Conservation (phyloP, 345 rosid genomes). For the Eucalyptus cloeziana region DNA sequence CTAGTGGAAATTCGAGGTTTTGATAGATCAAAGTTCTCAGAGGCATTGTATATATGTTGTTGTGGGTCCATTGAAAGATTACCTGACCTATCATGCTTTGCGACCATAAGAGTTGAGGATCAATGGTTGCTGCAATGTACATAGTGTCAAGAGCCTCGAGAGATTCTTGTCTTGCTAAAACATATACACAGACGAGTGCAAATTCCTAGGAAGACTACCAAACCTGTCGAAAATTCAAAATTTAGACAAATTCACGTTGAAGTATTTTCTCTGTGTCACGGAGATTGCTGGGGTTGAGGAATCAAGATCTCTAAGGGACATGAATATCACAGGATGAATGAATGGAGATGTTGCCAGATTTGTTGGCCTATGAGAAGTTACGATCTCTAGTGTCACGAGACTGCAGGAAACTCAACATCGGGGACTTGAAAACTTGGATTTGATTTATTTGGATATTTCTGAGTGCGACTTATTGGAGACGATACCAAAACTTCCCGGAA, state of each 20-base stretch:
- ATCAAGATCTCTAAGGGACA: neutral
- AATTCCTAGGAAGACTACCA: neutral
- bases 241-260: neutral
- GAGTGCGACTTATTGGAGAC: neutral
- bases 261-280: neutral
- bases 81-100: too few species aligned
- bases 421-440: neutral
- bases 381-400: neutral
- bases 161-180: too few species aligned
- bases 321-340: neutral
- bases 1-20: neutral
- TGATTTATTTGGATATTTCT: neutral
- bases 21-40: neutral
- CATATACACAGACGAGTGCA: neutral
- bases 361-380: neutral
- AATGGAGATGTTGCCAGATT: neutral
- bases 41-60: neutral
- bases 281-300: neutral
- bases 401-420: neutral
- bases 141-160: too few species aligned
- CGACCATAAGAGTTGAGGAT: too few species aligned
- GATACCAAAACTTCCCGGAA: neutral
- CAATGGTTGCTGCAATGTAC: too few species aligned
- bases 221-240: neutral
- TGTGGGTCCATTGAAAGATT: too few species aligned